Evolutionary conservation across 1,139 yeast genomes (phyloP).

Genomic region (Hemisphaericaspora xylofermentans): DNA sequence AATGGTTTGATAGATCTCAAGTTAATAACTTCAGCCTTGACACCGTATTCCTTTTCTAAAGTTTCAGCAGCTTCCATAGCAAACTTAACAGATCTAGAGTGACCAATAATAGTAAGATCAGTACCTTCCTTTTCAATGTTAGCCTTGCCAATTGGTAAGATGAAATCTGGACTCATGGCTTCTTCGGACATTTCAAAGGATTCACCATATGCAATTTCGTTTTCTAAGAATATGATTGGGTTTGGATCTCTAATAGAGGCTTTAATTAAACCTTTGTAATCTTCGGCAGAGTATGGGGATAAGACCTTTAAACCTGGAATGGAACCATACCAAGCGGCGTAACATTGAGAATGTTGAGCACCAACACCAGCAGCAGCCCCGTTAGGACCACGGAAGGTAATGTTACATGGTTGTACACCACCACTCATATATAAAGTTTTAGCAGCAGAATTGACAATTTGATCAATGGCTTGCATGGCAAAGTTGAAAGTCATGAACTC

Average conservation of each 20-base stretch:
- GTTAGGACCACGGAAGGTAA: conserved; percentile 98
- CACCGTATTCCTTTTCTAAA: conserved; percentile 80
- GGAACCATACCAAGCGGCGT: conserved; percentile 96
- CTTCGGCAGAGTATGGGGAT: conserved; percentile 95
- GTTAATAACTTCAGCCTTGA: conserved; percentile 91
- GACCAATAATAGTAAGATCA: conserved; percentile 86
- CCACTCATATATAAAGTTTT: conserved; percentile 99
- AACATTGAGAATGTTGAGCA: conserved; percentile 99
- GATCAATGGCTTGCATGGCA: conserved; percentile 99
- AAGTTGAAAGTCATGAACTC: conserved; percentile 99
- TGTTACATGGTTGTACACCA: conserved; percentile 95
- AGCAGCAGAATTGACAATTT: conserved; percentile 96
- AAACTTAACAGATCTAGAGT: conserved; percentile 85
- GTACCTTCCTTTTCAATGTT: conserved; percentile 91
- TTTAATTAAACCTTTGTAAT: conserved; percentile 91
- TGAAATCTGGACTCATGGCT: conserved; percentile 82
- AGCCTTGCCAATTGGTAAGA: conserved; percentile 93
- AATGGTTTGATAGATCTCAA: conserved; percentile 96
- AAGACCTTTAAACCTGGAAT: conserved; percentile 97
- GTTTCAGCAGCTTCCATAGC: conserved; percentile 88
- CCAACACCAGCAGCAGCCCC: conserved; percentile 99
- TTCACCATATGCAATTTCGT: conserved; percentile 93
- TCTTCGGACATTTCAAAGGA: conserved; percentile 88
- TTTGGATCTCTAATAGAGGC: conserved; percentile 98
- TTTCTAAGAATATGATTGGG: conserved; percentile 94